Evolutionary conservation across 2,329 filamentous ascomycete genomes (phyloP).

Genomic region (Massarina eburnea): DNA sequence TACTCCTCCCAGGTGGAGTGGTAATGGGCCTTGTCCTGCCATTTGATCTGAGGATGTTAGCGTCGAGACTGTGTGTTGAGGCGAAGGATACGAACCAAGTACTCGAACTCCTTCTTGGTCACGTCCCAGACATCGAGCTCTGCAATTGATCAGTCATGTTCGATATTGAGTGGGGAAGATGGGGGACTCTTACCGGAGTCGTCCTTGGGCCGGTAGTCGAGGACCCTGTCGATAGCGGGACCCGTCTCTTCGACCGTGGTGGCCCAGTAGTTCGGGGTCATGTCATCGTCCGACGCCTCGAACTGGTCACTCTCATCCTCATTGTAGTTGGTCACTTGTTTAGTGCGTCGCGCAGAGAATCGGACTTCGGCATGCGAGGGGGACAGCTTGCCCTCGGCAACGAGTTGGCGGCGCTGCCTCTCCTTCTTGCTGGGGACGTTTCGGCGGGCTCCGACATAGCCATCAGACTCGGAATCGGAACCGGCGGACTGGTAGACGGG

Average conservation of each 20-base stretch:
- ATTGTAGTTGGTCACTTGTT: conserved; percentile 70
- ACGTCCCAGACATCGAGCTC: conserved; percentile 37
- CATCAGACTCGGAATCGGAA: conserved; percentile 63
- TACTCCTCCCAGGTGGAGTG: conserved; percentile 94
- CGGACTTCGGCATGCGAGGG: conserved; percentile 77
- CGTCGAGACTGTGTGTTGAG: neutral
- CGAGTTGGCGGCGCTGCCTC: conserved; percentile 68
- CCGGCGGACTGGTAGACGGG: conserved; percentile 60
- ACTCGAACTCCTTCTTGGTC: conserved; percentile 80
- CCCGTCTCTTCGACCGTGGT: conserved; percentile 72
- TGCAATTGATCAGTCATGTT: conserved; percentile 22
- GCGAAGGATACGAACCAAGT: conserved; percentile 51
- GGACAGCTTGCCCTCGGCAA: conserved; percentile 60
- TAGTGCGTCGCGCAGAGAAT: conserved; percentile 85
- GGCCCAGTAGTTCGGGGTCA: conserved; percentile 70
- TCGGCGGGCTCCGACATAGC: conserved; percentile 76
- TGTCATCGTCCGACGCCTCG: conserved; percentile 61
- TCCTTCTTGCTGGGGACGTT: conserved; percentile 72
- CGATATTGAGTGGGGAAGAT: neutral
- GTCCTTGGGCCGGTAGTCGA: conserved; percentile 80
- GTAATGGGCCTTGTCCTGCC: conserved; percentile 92
- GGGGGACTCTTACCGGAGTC: conserved; percentile 48
- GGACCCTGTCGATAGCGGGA: conserved; percentile 85
- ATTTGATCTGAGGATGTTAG: conserved; percentile 71
- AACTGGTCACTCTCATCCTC: conserved; percentile 65